Conservation (phyloP, 2,329 filamentous ascomycete genomes). For the Penicillium glabrum region DNA sequence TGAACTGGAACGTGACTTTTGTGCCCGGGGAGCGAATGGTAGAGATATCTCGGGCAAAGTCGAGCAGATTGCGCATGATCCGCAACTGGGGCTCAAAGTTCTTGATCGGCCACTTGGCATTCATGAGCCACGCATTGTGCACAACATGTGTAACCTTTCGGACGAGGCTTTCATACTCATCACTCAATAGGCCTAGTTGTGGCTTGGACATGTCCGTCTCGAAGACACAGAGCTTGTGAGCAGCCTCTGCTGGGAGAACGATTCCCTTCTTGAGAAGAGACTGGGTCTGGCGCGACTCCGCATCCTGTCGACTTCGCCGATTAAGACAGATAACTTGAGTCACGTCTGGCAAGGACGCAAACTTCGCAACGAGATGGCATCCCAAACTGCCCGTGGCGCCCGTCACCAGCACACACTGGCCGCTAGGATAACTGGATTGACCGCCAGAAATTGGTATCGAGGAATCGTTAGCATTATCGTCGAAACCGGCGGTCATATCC, state of each 20-base stretch:
- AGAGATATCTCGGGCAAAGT: constrained; percentile 7
- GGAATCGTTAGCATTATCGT: background rate
- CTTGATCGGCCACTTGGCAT: constrained; percentile 1
- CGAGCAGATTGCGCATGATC: constrained; percentile 16
- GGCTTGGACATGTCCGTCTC: background rate
- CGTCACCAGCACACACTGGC: constrained; percentile 33
- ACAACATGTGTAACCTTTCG: constrained; percentile 49
- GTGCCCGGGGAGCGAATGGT: constrained; percentile 7
- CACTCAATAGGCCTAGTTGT: constrained; percentile 46
- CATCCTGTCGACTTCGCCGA: background rate
- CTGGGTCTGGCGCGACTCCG: background rate
- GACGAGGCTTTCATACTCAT: constrained; percentile 41
- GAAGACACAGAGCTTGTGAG: background rate
- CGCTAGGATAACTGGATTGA: background rate
- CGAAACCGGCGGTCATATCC: background rate
- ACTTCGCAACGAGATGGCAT: constrained; percentile 40
- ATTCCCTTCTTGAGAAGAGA: background rate
- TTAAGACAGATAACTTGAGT: background rate
- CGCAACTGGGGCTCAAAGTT: constrained; percentile 17
- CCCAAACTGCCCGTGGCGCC: constrained; percentile 44
- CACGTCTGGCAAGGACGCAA: constrained; percentile 27
- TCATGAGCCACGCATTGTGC: constrained; percentile 30
- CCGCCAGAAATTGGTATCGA: background rate
- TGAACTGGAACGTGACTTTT: constrained; percentile 37
- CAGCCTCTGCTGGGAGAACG: background rate